Evolutionary conservation across 805 yeast genomes (phyloP), one percentile per base, ranked within the genome.

Genomic region (Yamadazyma ubonensis): DNA sequence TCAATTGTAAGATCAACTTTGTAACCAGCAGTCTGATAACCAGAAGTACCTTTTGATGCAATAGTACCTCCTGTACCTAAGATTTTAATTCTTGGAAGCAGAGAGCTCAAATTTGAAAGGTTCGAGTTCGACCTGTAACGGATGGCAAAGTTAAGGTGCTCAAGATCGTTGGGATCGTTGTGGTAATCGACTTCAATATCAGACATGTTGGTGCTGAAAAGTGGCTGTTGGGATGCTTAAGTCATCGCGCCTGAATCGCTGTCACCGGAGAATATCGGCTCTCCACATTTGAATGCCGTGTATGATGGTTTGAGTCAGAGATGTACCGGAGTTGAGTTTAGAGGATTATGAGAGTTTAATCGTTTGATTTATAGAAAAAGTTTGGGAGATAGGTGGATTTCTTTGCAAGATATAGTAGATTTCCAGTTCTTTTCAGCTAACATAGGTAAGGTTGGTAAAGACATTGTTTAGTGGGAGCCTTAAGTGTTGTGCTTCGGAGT

Each of bases 51-150:
- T 39, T 65, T 69, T 4, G 71, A 65, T 2, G 75, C 75, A 36
- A 69, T 69, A 11, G 75, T 69, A 9, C 75, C 75, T 4, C 75
- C 75, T 5, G 75, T 69, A 2, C 73, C 75, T 28, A 69, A 51
- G 11, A 69, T 65, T 38, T 67, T 69, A 29, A 69, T 61, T 3
- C 51, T 51, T 1, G 75, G 75, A 36, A 63, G 44, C 15, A 23
- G 10, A 9, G 21, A 15, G 11, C 31, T 16, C 7, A 15, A 14
- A 5, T 23, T 10, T 2, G 42, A 39, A n/a, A 20, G 22, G 12
- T 16, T 21, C 4, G 71, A 65, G 42, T 58, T 62, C 36, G 63
- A 56, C 19, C 71, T 46, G 51, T 65, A 67, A 34, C 53, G 56
- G 42, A 68, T 59, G 32, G 55, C 59, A 50, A 63, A 67, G 23